Base-by-base conservation (phyloP, 1,284 basidiomycete genomes). In the Mycena sp. region DNA sequence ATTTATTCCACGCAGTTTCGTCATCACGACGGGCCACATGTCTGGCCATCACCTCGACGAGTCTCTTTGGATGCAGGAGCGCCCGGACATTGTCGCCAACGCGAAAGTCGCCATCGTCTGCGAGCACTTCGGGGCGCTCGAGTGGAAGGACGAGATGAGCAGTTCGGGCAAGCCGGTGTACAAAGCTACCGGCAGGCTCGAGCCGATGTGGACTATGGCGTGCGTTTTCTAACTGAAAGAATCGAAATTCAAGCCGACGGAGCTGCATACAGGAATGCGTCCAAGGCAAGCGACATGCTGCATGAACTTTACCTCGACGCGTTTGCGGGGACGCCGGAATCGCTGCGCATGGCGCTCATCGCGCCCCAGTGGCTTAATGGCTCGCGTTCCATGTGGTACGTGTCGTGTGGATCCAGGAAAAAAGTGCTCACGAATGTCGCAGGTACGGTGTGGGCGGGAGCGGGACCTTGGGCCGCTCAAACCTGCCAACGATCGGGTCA, bases 121-220 rank as follows among this genome's bases (percentile, higher is more conserved):
- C 58, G 73, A 75, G 50, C 73, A 75, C 56, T 75, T 75, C 30
- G 73, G 73, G 26, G 73, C 73, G 12, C 46, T 72, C 4, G 72
- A 75, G 51, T 74, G 71, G 72, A 75, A 75, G 46, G 73, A 75
- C 46, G 57, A 66, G 16, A 66, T 67, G 21, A 21, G 9, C 25
- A 61, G 49, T 10, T 45, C 43, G 2, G 38, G 64, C 6, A 63
- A 51, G 37, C 68, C 69, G 1, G 62, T 69, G 17, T 74, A 74
- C 55, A 50, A 68, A 35, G 50, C 73, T 9, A 73, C 72, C 3
- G 73, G 72, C 19, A 64, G 59, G 7, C 51, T 74, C 26, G 73
- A 74, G 49, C 73, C 73, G 0, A 75, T 75, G 73, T 75, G 73
- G 73, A 75, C 73, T 6, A 75, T 74, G 73, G 73, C 68, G 72